phyloP scores from a whole-genome alignment of 2,329 filamentous ascomycete genomes.

The Hypoxylon sp. region DNA sequence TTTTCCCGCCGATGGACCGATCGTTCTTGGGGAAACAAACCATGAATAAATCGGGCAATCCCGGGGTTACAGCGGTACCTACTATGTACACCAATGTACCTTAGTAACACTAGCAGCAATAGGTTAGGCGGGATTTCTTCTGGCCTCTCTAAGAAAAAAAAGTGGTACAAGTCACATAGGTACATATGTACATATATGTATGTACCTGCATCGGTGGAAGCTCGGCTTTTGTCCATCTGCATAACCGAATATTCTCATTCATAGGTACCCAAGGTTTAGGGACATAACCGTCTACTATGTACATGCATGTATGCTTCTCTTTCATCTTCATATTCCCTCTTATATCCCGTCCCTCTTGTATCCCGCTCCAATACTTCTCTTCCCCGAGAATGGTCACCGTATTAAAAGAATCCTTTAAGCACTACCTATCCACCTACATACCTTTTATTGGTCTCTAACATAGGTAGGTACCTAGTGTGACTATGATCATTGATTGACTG shows the following conservation, averaged over 20 bases:
- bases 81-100: background rate
- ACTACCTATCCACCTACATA: background rate
- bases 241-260: conserved; percentile 10
- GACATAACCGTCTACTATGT: background rate
- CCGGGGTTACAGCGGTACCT: conserved; percentile 21
- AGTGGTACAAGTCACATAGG: background rate
- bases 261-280: too few relatives aligned
- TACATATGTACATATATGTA: background rate
- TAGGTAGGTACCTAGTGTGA: too few relatives aligned
- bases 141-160: too few relatives aligned
- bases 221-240: conserved; percentile 16
- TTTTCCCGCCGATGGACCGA: conserved; percentile 28
- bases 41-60: conserved; percentile 22
- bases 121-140: too few relatives aligned
- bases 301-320: background rate
- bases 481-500: background rate
- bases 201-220: conserved; percentile 16
- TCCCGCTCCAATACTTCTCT: too few relatives aligned
- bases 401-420: background rate
- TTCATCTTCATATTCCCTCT: background rate
- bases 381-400: too few relatives aligned
- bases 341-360: too few relatives aligned
- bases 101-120: background rate
- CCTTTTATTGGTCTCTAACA: background rate
- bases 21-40: conserved; percentile 7